Evolutionary conservation across 495 filamentous ascomycete genomes (phyloP), one percentile per base, ranked within the genome.

Genomic region (Sordaria brevicollis): DNA sequence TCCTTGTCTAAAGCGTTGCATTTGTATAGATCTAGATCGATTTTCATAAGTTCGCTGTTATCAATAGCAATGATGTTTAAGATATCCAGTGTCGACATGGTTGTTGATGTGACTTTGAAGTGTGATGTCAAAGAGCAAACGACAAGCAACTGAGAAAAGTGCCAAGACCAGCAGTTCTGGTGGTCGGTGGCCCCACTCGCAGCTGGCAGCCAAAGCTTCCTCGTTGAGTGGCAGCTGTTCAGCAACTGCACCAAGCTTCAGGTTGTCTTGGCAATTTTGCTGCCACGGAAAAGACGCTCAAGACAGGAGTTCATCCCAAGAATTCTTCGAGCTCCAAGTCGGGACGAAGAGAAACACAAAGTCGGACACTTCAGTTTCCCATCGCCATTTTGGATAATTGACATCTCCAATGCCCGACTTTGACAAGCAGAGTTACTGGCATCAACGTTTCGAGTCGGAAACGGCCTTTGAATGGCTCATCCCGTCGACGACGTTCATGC

Each of bases 361-460:
- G 41, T 49, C 41, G 19, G 41, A 43, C 17, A 43, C n/a, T 43
- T 0, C 6, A 41, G 38, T 43, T 43, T 43, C 41, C 41, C 41
- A 49, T 49, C 11, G 29, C 49, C 49, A 25, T 5, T 57, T 29
- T 13, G 21, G 11, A 57, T 10, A 15, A 57, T 7, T 6, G 31
- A 17, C 49, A 57, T 2, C 49, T 13, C 25, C 21, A 31, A 57
- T 57, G 13, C 25, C 70, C n/a, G 75, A 80, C 65, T 81, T 79
- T 71, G 79, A 82, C 35, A 77, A 81, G 29, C 79, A 79, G 65
- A 76, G 72, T 36, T 83, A 83, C 65, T 83, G 80, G 81, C 79
- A 75, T 33, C 29, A 72, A 5, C 77, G 81, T 21, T 83, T 83
- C 70, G 43, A 39, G 5, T 74, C 72, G 25, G 81, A 83, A 68